Evolutionary conservation across 345 rosid species (phyloP).

Genomic region (Passiflora organensis): DNA sequence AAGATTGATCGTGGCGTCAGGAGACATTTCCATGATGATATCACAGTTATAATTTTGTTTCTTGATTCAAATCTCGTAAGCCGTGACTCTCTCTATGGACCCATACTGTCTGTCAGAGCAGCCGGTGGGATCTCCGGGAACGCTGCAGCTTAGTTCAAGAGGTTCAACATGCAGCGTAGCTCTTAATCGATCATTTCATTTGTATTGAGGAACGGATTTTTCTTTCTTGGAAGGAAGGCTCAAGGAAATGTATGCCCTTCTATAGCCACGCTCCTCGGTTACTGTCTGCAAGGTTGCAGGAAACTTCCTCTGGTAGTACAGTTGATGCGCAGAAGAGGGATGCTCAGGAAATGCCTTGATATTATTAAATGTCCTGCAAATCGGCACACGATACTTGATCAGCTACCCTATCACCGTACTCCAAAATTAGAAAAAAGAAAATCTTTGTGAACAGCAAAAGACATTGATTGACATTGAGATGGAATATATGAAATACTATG

Average conservation of each 20-base stretch:
- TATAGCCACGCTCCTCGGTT: slow-evolving; percentile 29
- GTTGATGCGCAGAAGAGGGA: slow-evolving; percentile 14
- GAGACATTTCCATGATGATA: slow-evolving; percentile 96
- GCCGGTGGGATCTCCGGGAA: slow-evolving; percentile 38
- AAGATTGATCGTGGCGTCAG: slow-evolving; percentile 91
- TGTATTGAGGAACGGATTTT: slow-evolving; percentile 21
- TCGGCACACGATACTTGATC: too few relatives aligned
- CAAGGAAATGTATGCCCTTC: slow-evolving; percentile 1
- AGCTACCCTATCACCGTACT: too few relatives aligned
- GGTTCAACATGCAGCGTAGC: too few relatives aligned
- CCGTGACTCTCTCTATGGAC: slow-evolving; percentile 35
- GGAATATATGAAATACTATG: too few relatives aligned
- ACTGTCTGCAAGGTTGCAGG: slow-evolving; percentile 10
- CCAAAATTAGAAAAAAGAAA: too few relatives aligned
- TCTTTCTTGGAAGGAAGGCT: slow-evolving; percentile 9
- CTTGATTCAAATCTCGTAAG: slow-evolving; percentile 54
- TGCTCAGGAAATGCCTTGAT: neutral
- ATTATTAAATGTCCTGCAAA: slow-evolving; percentile 8
- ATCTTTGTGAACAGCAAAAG: too few relatives aligned
- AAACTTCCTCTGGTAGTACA: slow-evolving; percentile 19
- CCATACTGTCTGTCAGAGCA: slow-evolving; percentile 59
- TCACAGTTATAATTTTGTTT: slow-evolving; percentile 76
- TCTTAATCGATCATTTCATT: slow-evolving; percentile 17
- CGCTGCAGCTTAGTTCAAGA: slow-evolving; percentile 24
- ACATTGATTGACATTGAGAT: too few relatives aligned